Percentiles rank a stretch among this genome's conserved stretches.
phyloP scores from a whole-genome alignment of 805 yeast genomes.

The Metschnikowia drakensbergensis region DNA sequence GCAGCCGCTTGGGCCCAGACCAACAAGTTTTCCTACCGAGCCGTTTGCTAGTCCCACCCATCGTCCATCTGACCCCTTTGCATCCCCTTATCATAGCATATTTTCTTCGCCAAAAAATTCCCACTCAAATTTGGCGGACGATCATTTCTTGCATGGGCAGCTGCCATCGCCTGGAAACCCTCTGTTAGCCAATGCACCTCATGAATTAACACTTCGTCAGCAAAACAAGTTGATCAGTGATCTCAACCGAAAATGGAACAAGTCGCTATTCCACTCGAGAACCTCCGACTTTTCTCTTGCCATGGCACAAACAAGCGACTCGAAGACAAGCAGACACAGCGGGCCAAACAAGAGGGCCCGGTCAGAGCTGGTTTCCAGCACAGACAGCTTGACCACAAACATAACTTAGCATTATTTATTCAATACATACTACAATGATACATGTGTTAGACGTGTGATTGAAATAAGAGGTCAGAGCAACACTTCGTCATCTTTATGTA shows the following conservation, averaged over 20 bases:
- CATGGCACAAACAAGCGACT: not conserved
- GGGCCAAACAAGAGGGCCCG: conserved; percentile 14
- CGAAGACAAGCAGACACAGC: not conserved
- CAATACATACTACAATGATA: not conserved
- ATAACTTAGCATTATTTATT: conserved; percentile 3
- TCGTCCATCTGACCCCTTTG: conserved; percentile 1
- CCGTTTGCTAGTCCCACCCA: conserved; percentile 1
- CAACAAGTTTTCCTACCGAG: not conserved
- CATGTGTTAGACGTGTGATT: too few relatives aligned
- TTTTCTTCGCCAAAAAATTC: not conserved
- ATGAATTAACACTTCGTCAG: conserved; percentile 19
- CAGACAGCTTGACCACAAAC: conserved; percentile 15
- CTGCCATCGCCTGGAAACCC: conserved; percentile 3
- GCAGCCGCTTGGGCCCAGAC: conserved; percentile 3
- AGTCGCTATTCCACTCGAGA: conserved; percentile 17
- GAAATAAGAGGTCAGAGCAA: conserved; percentile 9
- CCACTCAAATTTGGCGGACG: not conserved
- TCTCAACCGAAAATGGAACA: conserved; percentile 41
- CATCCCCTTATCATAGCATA: conserved; percentile 1
- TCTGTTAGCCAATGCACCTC: not conserved
- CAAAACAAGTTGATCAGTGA: conserved; percentile 34
- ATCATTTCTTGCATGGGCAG: conserved; percentile 1
- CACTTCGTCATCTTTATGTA: conserved; percentile 33
- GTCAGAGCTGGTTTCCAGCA: conserved; percentile 20
- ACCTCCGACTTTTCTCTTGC: not conserved